Evolutionary conservation across 768 basidiomycete genomes (phyloP), one percentile per base, ranked within the genome.

Genomic region (Nidula microcarpa): DNA sequence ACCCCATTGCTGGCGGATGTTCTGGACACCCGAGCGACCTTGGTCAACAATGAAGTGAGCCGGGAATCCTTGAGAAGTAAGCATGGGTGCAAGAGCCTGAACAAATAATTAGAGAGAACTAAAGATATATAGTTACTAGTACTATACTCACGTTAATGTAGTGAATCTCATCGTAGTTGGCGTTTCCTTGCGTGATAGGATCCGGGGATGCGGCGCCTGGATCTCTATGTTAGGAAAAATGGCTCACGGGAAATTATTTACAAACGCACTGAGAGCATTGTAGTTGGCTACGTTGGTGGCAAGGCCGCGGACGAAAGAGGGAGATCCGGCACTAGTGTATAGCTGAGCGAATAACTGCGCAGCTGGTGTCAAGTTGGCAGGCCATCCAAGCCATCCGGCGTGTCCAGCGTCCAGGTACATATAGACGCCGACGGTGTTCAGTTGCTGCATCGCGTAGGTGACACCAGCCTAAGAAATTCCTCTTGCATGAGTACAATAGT

Each of bases 351-450:
- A 85, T 54, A 85, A 70, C 57, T 75, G 68, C 33, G 81, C 83
- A 48, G 83, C 82, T 50, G 83, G 83, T 16, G 62, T 51, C 66
- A 84, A 67, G 71, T 85, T 85, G 45, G 83, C 81, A 54, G 81
- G 73, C 84, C 84, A 86, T 43, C 84, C 84, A 55, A 85, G 75
- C 84, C 84, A 85, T 51, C 83, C 81, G 54, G 79, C 80, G 57
- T 82, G 80, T 36, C 81, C 81, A 60, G 81, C 82, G 64, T 84
- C 83, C 60, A 84, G 71, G 68, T 84, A 84, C 68, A 74, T 71
- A 75, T 76, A 81, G 49, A 85, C 80, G 52, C 80, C 79, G 50
- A 80, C 76, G 41, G 71, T 56, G 60, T 75, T 74, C 56, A 84
- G 74, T 62, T 80, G 76, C 63, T 81, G 71, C 43, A 84, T 74